phyloP scores from a whole-genome alignment of 1,139 yeast species.

The Suhomyces chickasaworum region DNA sequence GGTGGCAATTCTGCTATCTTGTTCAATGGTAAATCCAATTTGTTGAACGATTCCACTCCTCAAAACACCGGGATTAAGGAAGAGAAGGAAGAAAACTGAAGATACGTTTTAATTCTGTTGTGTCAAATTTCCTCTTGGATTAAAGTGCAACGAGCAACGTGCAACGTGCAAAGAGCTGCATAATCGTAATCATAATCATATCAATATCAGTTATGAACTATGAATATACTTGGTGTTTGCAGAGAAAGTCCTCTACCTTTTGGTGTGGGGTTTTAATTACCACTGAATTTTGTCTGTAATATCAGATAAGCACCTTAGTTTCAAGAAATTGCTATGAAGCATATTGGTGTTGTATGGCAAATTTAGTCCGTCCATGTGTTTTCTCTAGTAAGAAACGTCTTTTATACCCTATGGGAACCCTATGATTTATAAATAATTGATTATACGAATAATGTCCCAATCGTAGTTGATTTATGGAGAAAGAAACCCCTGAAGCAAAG shows the following conservation, averaged over 20 bases:
- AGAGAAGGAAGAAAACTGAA: constrained; percentile 20
- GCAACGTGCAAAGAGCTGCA: neutral
- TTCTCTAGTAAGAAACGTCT: neutral
- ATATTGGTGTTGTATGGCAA: neutral
- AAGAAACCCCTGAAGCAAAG: too few species aligned
- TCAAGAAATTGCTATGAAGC: neutral
- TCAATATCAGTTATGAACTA: too few species aligned
- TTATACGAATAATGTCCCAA: neutral
- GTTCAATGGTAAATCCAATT: constrained; percentile 49
- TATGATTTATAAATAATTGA: neutral
- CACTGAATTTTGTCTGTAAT: neutral
- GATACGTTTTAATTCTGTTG: neutral
- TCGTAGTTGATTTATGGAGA: too few species aligned
- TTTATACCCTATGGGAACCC: neutral
- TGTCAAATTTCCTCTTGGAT: neutral
- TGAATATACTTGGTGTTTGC: neutral
- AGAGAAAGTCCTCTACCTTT: neutral
- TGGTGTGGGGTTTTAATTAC: too few species aligned
- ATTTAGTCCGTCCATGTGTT: neutral
- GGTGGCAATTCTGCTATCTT: constrained; percentile 47
- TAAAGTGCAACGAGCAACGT: too few species aligned
- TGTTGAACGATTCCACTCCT: constrained; percentile 48
- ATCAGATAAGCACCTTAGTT: neutral
- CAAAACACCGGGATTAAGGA: constrained; percentile 20
- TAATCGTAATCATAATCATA: too few species aligned